Evolutionary conservation across 1,284 basidiomycete species (phyloP).

Genomic region (Leccinum ambiguum): DNA sequence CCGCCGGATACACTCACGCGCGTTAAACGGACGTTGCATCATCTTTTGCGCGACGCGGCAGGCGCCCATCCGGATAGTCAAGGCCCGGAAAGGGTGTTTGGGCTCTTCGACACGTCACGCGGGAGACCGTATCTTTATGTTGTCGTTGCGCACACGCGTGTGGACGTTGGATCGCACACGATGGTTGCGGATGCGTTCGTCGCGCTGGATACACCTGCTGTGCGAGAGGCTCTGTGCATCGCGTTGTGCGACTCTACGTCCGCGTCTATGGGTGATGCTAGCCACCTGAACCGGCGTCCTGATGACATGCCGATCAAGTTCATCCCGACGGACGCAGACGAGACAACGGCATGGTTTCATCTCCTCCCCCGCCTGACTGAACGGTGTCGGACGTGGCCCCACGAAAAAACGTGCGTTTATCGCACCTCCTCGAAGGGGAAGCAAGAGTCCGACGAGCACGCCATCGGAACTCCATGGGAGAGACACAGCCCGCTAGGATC

Average conservation of each 20-base stretch:
- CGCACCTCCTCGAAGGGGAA: neutral
- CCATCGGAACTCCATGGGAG: neutral
- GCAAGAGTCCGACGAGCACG: neutral
- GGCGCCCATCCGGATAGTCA: conserved; percentile 12
- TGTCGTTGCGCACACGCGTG: conserved; percentile 39
- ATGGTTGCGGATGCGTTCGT: conserved; percentile 45
- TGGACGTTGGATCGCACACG: conserved; percentile 46
- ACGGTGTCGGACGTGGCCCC: conserved; percentile 52
- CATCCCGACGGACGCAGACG: conserved; percentile 24
- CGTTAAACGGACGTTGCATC: conserved; percentile 33
- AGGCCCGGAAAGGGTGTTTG: conserved; percentile 25
- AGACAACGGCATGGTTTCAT: conserved; percentile 44
- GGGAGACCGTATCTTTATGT: conserved; percentile 36
- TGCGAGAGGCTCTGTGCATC: conserved; percentile 1
- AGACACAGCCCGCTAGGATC: conserved; percentile 51
- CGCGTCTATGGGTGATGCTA: neutral
- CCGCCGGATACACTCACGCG: conserved; percentile 21
- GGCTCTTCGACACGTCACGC: conserved; percentile 29
- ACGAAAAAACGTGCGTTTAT: conserved; percentile 45
- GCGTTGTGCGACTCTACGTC: neutral
- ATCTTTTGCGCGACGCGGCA: conserved; percentile 25
- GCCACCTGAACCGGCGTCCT: neutral
- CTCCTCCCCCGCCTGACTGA: conserved; percentile 49
- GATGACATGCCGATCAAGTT: conserved; percentile 6
- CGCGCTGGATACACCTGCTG: conserved; percentile 31